Percentiles rank a stretch among this genome's conserved stretches.
phyloP scores from a whole-genome alignment of 108 stramenopile species.

The Nitzschia putrida region DNA sequence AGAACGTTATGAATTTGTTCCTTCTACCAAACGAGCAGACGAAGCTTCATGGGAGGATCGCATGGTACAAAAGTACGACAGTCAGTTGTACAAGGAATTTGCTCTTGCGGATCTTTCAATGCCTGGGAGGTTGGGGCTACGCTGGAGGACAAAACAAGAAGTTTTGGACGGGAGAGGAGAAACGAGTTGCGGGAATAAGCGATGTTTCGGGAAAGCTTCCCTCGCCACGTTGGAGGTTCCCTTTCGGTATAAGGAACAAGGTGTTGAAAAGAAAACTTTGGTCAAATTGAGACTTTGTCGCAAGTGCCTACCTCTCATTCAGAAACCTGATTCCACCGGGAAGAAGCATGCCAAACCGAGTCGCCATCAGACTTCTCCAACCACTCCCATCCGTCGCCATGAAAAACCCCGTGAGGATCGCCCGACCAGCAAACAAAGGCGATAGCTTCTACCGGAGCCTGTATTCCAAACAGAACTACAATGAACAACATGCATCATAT shows the following conservation, averaged over 20 bases:
- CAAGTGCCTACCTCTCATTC: constrained; percentile 58
- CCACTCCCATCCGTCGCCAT: not conserved
- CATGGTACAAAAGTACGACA: constrained; percentile 77
- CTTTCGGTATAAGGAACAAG: constrained; percentile 65
- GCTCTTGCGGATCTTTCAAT: constrained; percentile 74
- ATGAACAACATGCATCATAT: too few relatives aligned
- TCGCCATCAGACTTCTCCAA: not conserved
- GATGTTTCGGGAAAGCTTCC: constrained; percentile 26
- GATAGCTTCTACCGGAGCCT: not conserved
- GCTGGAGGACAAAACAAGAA: constrained; percentile 78
- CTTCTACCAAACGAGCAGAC: not conserved
- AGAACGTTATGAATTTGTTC: constrained; percentile 43
- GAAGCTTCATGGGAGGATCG: constrained; percentile 76
- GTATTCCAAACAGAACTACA: too few relatives aligned
- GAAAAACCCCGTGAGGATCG: not conserved
- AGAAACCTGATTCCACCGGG: not conserved
- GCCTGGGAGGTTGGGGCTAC: constrained; percentile 57
- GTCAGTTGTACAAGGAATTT: constrained; percentile 77
- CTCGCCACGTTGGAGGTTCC: constrained; percentile 60
- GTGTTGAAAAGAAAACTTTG: constrained; percentile 54
- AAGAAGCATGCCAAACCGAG: too few relatives aligned
- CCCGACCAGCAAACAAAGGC: not conserved
- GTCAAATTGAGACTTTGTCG: constrained; percentile 70
- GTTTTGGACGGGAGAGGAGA: constrained; percentile 68
- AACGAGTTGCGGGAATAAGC: constrained; percentile 72